Evolutionary conservation across 2,329 filamentous ascomycete species (phyloP).

Genomic region (Helotiales sp.): DNA sequence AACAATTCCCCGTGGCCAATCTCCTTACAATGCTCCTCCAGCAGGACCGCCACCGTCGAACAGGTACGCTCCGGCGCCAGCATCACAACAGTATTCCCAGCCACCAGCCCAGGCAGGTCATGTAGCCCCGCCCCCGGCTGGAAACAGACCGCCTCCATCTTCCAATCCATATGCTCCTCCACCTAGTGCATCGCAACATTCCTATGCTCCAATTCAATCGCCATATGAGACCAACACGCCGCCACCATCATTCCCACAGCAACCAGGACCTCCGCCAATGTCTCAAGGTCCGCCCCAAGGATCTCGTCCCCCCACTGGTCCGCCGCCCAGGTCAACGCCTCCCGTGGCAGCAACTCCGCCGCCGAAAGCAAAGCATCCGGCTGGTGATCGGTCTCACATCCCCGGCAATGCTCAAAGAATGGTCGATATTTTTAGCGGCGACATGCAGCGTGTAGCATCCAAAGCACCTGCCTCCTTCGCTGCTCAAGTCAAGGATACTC

Average conservation of each 20-base stretch:
- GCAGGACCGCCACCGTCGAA: slow-evolving; percentile 67
- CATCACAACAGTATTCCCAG: slow-evolving; percentile 52
- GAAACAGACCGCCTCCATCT: slow-evolving; percentile 46
- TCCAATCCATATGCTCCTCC: slow-evolving; percentile 62
- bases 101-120: slow-evolving; percentile 40
- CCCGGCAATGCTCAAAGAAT: slow-evolving; percentile 73
- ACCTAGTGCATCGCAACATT: slow-evolving; percentile 47
- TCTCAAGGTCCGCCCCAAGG: slow-evolving; percentile 46
- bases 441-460: slow-evolving; percentile 85
- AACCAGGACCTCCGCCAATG: slow-evolving; percentile 35
- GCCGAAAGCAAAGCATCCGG: slow-evolving; percentile 67
- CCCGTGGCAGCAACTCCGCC: slow-evolving; percentile 49
- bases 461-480: slow-evolving; percentile 86
- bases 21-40: slow-evolving; percentile 83
- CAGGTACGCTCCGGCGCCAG: slow-evolving; percentile 72
- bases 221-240: slow-evolving; percentile 37
- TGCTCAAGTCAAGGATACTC: slow-evolving; percentile 87
- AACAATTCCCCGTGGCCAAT: slow-evolving; percentile 71
- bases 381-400: slow-evolving; percentile 89
- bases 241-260: slow-evolving; percentile 33
- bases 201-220: slow-evolving; percentile 62
- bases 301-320: slow-evolving; percentile 41
- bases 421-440: slow-evolving; percentile 76
- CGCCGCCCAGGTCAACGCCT: slow-evolving; percentile 46
- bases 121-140: slow-evolving; percentile 42